phyloP scores from a whole-genome alignment of 2,329 filamentous ascomycete species.

The Massarina eburnea region DNA sequence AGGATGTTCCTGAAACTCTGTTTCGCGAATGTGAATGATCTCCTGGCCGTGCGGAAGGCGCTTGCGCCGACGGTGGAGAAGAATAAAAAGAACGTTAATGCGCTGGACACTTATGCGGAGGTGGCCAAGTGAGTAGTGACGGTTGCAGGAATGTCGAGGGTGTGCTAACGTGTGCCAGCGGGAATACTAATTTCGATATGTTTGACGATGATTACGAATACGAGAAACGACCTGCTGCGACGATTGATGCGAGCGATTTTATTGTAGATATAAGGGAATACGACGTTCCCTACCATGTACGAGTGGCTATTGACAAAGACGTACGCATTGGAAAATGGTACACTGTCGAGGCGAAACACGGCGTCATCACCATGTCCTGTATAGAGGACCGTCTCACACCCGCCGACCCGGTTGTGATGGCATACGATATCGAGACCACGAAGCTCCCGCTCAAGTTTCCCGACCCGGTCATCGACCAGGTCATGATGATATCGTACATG shows the following conservation, averaged over 20 bases:
- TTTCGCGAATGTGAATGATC: conserved; percentile 84
- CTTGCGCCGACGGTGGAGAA: conserved; percentile 91
- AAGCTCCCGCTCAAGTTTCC: conserved; percentile 97
- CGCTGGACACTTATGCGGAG: conserved; percentile 98
- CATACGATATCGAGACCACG: conserved; percentile 98
- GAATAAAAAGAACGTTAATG: conserved; percentile 94
- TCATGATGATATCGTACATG: conserved; percentile 99
- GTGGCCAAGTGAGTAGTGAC: conserved; percentile 71
- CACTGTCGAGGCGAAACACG: conserved; percentile 90
- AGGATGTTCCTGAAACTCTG: conserved; percentile 83
- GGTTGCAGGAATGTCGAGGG: background rate
- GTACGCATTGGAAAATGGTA: conserved; percentile 98
- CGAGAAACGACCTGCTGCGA: conserved; percentile 75
- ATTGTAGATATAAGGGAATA: conserved; percentile 99
- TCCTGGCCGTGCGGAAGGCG: conserved; percentile 80
- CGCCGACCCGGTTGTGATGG: conserved; percentile 96
- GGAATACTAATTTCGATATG: conserved; percentile 84
- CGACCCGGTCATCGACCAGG: conserved; percentile 88
- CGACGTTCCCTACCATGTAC: conserved; percentile 98
- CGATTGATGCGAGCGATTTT: conserved; percentile 90
- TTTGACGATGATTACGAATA: conserved; percentile 89
- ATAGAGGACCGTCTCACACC: conserved; percentile 86
- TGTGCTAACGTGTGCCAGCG: conserved; percentile 50
- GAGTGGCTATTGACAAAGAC: conserved; percentile 97
- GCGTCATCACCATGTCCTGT: conserved; percentile 77